phyloP scores from a whole-genome alignment of 2,329 filamentous ascomycete species.

The Lecanicillium sp. region DNA sequence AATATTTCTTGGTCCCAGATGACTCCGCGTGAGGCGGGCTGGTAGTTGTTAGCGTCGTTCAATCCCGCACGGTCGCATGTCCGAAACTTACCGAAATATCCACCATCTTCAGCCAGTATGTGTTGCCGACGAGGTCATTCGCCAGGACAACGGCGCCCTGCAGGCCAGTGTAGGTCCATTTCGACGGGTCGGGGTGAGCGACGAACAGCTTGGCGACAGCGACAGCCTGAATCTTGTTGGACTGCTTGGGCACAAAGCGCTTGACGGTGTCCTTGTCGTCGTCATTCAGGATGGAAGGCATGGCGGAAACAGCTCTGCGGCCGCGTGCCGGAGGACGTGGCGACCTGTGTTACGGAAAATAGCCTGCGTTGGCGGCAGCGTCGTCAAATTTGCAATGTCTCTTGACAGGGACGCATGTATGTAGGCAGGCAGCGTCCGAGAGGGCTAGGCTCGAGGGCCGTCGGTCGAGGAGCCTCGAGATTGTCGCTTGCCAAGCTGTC shows the following conservation, averaged over 20 bases:
- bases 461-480: no score
- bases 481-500: no score
- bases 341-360: neutral
- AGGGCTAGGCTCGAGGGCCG: no score
- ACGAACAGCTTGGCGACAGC: constrained; percentile 91
- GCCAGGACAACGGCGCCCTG: constrained; percentile 88
- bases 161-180: constrained; percentile 91
- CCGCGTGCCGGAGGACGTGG: constrained; percentile 1
- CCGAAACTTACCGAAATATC: constrained; percentile 68
- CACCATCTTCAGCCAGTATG: constrained; percentile 95
- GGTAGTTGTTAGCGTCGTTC: constrained; percentile 10
- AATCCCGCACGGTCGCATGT: constrained; percentile 2
- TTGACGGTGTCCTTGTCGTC: constrained; percentile 96
- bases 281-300: constrained; percentile 70
- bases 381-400: no score
- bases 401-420: no score
- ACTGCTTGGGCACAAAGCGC: constrained; percentile 83
- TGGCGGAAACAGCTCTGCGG: constrained; percentile 23
- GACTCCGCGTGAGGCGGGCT: constrained; percentile 74
- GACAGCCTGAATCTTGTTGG: constrained; percentile 96
- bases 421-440: no score
- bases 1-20: constrained; percentile 98
- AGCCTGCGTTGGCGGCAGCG: constrained; percentile 9
- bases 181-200: constrained; percentile 73
- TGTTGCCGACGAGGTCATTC: constrained; percentile 90